Evolutionary conservation across 1,284 basidiomycete species (phyloP).

Genomic region (Omphalotus olearius): DNA sequence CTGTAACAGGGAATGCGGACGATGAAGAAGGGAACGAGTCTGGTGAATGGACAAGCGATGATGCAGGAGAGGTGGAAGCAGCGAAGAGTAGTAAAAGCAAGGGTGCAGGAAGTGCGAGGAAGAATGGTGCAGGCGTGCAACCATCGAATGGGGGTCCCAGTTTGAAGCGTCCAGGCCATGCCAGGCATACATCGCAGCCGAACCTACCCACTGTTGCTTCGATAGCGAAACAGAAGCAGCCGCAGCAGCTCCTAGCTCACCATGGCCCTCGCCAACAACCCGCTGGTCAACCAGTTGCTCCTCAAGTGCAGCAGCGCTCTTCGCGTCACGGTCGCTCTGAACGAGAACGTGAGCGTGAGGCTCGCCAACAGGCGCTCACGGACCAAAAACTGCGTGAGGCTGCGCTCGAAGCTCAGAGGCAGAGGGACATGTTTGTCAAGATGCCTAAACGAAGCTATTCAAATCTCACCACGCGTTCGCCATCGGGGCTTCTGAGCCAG

Average conservation of each 20-base stretch:
- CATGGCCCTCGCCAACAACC: slow-evolving; percentile 18
- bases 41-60: slow-evolving; percentile 6
- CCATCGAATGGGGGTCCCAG: not conserved
- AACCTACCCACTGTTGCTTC: slow-evolving; percentile 17
- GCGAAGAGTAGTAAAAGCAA: not conserved
- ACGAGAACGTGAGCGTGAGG: not conserved
- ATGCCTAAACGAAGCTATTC: slow-evolving; percentile 64
- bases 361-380: slow-evolving; percentile 17
- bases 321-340: slow-evolving; percentile 1
- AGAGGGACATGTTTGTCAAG: slow-evolving; percentile 76
- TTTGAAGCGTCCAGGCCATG: not conserved
- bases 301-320: not conserved
- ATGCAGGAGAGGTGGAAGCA: not conserved
- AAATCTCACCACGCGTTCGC: slow-evolving; percentile 44
- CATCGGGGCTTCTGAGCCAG: slow-evolving; percentile 58
- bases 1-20: slow-evolving; percentile 33
- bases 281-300: slow-evolving; percentile 10
- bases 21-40: slow-evolving; percentile 22
- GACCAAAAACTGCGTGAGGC: slow-evolving; percentile 29
- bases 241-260: slow-evolving; percentile 8
- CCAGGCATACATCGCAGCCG: slow-evolving; percentile 10
- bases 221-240: slow-evolving; percentile 7
- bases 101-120: not conserved
- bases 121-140: not conserved
- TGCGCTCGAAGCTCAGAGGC: slow-evolving; percentile 60